Percentiles rank a stretch among this genome's conserved stretches.
phyloP scores from a whole-genome alignment of 169 alveolate genomes.

The Toxoplasma gondii region DNA sequence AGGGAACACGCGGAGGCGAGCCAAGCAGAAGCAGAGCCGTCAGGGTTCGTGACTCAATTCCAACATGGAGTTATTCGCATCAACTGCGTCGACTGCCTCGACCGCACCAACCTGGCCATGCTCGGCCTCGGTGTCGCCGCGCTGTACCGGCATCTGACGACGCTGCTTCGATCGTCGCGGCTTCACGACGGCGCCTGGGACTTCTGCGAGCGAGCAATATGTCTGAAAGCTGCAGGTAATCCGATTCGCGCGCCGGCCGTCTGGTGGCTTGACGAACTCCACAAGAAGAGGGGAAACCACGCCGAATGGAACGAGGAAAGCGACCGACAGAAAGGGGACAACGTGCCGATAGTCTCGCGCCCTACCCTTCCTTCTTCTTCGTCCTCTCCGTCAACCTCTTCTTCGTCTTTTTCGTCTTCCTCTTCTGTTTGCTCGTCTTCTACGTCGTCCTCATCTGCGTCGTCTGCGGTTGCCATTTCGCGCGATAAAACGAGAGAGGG shows the following conservation, averaged over 20 bases:
- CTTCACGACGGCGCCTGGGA: background rate
- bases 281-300: background rate
- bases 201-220: background rate
- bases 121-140: conserved; percentile 54
- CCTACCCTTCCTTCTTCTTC: background rate
- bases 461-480: no score
- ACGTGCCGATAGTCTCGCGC: background rate
- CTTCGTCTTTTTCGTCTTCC: background rate
- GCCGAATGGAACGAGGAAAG: background rate
- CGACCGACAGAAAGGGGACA: no score
- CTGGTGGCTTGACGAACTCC: background rate
- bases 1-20: no score
- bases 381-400: background rate
- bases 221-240: background rate
- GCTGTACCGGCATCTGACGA: conserved; percentile 60
- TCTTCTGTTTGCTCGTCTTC: background rate
- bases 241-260: background rate
- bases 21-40: background rate
- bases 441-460: background rate
- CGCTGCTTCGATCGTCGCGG: conserved; percentile 1
- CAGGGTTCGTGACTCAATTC: conserved; percentile 8
- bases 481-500: no score
- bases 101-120: conserved; percentile 91
- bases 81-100: conserved; percentile 98
- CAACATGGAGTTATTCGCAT: conserved; percentile 95